Evolutionary conservation across 2,329 filamentous ascomycete species (phyloP), one percentile per base, ranked within the genome.

Genomic region (Nannizzia gypsea): DNA sequence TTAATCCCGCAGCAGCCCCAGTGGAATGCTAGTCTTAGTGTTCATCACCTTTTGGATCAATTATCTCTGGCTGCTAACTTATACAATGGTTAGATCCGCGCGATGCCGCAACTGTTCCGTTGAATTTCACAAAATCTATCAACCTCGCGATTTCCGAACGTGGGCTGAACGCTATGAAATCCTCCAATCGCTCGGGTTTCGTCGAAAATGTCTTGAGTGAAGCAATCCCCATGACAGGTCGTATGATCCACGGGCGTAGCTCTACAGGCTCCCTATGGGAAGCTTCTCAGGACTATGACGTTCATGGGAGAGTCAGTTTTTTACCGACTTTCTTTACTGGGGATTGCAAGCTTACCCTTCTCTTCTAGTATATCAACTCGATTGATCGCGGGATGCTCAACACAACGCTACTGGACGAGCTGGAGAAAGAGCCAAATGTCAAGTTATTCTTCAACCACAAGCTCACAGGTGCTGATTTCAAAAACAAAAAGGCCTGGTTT

Each of bases 51-150:
- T 1, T 40, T 40, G 6, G 15, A 52, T 26, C 24, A 6, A 52
- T 52, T 24, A 6, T 13, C 31, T 11, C 2, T 52, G 48, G 26
- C n/a, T 28, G 13, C 6, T 52, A 5, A 52, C 26, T 52, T 26
- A 52, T 11, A 56, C n/a, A 15, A 38, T 38, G 15, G 38, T 59
- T 61, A 97, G 93, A 99, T 76, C 84, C 97, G 56, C 85, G 93
- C 44, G 85, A 95, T 71, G 85, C 88, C 1, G 81, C 83, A 1
- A 96, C 89, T 0, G 84, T 85, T 31, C 91, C 92, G 2, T 80
- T 97, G 63, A 96, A 96, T 74, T 96, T 96, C 70, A 95, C 91
- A 62, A 95, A 90, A 72, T 97, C 93, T n/a, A 99, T 99, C 78
- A 99, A 99, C 70, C 77, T 99, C 59, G 92, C 93, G 22, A 79